phyloP scores from a whole-genome alignment of 805 yeast genomes.

The Candida coleopterorum region DNA sequence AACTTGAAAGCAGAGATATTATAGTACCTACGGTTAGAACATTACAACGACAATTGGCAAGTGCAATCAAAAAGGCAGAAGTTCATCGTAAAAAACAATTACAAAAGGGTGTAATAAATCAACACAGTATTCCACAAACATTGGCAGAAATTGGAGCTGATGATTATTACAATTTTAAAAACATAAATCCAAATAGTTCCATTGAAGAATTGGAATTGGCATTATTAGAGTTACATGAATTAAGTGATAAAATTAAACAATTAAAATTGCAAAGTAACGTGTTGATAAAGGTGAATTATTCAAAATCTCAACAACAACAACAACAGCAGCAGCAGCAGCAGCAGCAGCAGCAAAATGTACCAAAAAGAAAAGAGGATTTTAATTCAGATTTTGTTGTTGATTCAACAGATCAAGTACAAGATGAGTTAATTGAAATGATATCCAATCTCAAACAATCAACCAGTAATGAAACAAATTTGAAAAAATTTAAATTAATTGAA shows the following conservation, averaged over 20 bases:
- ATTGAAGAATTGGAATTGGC: constrained; percentile 26
- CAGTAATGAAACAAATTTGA: not conserved
- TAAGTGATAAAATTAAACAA: constrained; percentile 27
- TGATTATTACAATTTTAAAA: constrained; percentile 10
- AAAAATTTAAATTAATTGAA: constrained; percentile 6
- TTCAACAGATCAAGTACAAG: not conserved
- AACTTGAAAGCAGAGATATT: constrained; percentile 5
- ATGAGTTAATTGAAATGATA: constrained; percentile 1
- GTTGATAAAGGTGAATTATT: constrained; percentile 3
- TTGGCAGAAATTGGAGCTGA: constrained; percentile 9
- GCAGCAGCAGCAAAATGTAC: not conserved
- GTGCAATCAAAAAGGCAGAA: constrained; percentile 27
- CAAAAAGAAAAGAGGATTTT: no score
- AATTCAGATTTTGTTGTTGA: not conserved
- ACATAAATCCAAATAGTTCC: constrained; percentile 15
- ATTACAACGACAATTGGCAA: constrained; percentile 30
- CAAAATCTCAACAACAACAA: not conserved
- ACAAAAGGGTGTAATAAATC: constrained; percentile 8
- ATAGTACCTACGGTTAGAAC: constrained; percentile 33
- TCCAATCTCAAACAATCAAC: not conserved
- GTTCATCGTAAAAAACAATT: constrained; percentile 5
- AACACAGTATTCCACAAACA: constrained; percentile 8
- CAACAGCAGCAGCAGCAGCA: not conserved
- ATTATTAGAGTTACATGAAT: constrained; percentile 22
- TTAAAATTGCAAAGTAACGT: constrained; percentile 16